These are phyloP conservation scores for Thymus mandschuricus DNA, from an alignment of 257 asterid genomes.

Conservation along the genomic window DNA sequence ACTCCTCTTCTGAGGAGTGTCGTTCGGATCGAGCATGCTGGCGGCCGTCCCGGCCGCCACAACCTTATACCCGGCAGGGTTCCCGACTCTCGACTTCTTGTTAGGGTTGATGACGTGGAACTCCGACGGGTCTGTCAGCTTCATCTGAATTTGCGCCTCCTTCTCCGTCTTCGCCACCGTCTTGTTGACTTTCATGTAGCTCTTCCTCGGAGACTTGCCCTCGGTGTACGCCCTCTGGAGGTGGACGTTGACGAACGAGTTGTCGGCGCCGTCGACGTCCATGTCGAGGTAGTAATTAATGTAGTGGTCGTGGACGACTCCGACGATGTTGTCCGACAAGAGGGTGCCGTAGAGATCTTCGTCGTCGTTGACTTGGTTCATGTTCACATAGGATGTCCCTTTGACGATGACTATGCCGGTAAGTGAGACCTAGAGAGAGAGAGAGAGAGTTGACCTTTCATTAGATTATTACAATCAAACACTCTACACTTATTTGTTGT, in stretches of 20 bases:
- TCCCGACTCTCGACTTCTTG: slow-evolving; percentile 71
- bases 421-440: slow-evolving; percentile 50
- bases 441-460: background rate
- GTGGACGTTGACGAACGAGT: slow-evolving; percentile 87
- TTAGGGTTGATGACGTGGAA: slow-evolving; percentile 80
- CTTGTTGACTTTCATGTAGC: slow-evolving; percentile 78
- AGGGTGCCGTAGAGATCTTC: slow-evolving; percentile 78
- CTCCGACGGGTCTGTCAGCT: slow-evolving; percentile 77
- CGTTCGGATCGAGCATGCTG: slow-evolving; percentile 79
- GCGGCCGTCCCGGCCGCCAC: slow-evolving; percentile 93
- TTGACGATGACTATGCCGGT: slow-evolving; percentile 92
- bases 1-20: slow-evolving; percentile 82
- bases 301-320: slow-evolving; percentile 92
- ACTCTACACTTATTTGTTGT: background rate
- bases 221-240: slow-evolving; percentile 64
- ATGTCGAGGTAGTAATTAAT: slow-evolving; percentile 84
- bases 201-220: slow-evolving; percentile 70
- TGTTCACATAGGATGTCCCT: slow-evolving; percentile 74
- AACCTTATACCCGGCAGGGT: slow-evolving; percentile 83
- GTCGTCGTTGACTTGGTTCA: slow-evolving; percentile 67
- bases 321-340: slow-evolving; percentile 77
- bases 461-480: background rate
- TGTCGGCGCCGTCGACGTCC: slow-evolving; percentile 80
- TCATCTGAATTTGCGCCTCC: slow-evolving; percentile 82
- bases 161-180: slow-evolving; percentile 81